phyloP scores from a whole-genome alignment of 2,329 filamentous ascomycete genomes.

The Ophiocordyceps camponoti-leonardi region DNA sequence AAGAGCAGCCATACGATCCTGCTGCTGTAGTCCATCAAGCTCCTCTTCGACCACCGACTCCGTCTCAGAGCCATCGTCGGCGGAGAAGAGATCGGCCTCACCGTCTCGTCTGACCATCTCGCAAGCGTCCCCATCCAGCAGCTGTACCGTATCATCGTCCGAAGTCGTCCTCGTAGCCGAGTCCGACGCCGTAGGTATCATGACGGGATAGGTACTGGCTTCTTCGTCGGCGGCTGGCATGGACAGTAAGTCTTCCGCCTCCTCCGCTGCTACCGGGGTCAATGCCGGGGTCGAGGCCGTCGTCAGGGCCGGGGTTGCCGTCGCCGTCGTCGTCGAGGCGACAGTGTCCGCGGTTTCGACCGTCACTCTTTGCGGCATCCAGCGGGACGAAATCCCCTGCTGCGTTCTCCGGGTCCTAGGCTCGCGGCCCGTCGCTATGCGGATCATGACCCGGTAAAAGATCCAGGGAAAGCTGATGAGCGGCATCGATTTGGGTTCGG shows the following conservation, averaged over 20 bases:
- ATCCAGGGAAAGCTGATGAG: slow-evolving; percentile 93
- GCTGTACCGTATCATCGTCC: not conserved
- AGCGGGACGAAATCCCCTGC: slow-evolving; percentile 3
- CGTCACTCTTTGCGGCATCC: not conserved
- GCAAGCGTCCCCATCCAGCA: not conserved
- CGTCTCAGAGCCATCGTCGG: not conserved
- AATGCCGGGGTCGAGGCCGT: no score
- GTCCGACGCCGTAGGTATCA: not conserved
- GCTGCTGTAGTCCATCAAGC: not conserved
- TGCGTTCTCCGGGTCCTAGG: slow-evolving; percentile 7
- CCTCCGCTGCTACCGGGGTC: no score
- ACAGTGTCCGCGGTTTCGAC: not conserved
- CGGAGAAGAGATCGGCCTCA: not conserved
- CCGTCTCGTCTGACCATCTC: not conserved
- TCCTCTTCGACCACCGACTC: not conserved
- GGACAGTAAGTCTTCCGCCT: no score
- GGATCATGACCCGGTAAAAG: slow-evolving; percentile 43
- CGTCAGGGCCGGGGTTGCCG: no score
- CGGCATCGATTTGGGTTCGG: slow-evolving; percentile 40
- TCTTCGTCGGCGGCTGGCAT: not conserved
- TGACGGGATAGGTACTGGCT: not conserved
- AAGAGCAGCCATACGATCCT: slow-evolving; percentile 1
- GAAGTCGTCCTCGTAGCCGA: no score
- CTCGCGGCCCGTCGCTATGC: slow-evolving; percentile 12
- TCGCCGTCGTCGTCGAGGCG: no score